These are phyloP conservation scores for Phytophthora ramorum DNA, from an alignment of 352 stramenopile species.

Conservation along the genomic window DNA sequence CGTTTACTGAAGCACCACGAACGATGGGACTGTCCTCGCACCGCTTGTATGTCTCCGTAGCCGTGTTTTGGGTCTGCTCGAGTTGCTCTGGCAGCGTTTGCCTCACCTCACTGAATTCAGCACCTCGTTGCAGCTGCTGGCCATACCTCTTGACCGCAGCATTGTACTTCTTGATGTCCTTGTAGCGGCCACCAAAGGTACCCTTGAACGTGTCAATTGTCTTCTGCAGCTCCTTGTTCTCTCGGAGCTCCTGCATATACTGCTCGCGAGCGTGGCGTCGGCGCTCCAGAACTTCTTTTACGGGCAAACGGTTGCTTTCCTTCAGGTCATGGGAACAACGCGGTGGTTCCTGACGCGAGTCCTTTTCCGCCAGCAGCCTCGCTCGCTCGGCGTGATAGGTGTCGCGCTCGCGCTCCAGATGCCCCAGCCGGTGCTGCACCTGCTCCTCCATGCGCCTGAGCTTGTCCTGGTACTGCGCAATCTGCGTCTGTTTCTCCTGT, in stretches of 20 bases:
- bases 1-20: constrained; percentile 14
- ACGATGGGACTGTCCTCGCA: constrained; percentile 66
- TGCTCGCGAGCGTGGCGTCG: constrained; percentile 64
- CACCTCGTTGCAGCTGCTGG: constrained; percentile 59
- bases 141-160: constrained; percentile 48
- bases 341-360: constrained; percentile 17
- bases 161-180: constrained; percentile 77
- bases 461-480: constrained; percentile 53
- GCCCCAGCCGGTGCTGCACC: constrained; percentile 54
- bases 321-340: constrained; percentile 56
- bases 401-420: constrained; percentile 59
- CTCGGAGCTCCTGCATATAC: constrained; percentile 53
- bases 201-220: constrained; percentile 74
- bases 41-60: constrained; percentile 76
- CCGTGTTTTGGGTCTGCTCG: constrained; percentile 81
- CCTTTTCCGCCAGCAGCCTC: constrained; percentile 44
- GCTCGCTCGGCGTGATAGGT: constrained; percentile 62
- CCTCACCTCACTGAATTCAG: constrained; percentile 72
- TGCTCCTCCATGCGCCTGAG: constrained; percentile 69
- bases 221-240: constrained; percentile 74
- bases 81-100: constrained; percentile 77
- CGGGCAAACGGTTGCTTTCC: constrained; percentile 71
- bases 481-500: constrained; percentile 54
- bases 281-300: constrained; percentile 65
- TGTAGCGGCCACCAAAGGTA: constrained; percentile 59